These are phyloP conservation scores for Tuber umbilicatum DNA, from an alignment of 495 filamentous ascomycete genomes.

Conservation along the genomic window DNA sequence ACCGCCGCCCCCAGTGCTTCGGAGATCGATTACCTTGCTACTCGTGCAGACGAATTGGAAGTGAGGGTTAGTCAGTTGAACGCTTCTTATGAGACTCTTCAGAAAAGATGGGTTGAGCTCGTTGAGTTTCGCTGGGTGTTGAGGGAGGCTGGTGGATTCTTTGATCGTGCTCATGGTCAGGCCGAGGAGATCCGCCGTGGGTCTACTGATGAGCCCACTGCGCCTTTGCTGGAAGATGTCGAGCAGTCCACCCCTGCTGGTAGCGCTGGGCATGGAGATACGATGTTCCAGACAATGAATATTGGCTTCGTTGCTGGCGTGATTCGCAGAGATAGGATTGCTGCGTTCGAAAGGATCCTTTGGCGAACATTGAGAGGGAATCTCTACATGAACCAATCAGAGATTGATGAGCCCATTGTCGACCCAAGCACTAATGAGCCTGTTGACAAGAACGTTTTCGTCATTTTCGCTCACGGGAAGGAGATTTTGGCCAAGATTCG, in stretches of 20 bases:
- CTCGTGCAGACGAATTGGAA: constrained; percentile 85
- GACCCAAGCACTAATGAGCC: constrained; percentile 87
- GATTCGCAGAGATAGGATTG: constrained; percentile 85
- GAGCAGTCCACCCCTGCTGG: constrained; percentile 36
- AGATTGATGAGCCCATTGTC: constrained; percentile 90
- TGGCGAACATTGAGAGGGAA: constrained; percentile 97
- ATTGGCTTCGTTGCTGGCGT: constrained; percentile 99
- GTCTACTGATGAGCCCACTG: constrained; percentile 69
- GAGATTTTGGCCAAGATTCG: constrained; percentile 97
- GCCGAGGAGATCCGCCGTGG: constrained; percentile 93
- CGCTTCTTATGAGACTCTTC: constrained; percentile 95
- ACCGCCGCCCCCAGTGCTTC: constrained; percentile 78
- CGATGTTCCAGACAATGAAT: constrained; percentile 64
- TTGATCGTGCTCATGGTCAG: constrained; percentile 89
- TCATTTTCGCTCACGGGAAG: constrained; percentile 98
- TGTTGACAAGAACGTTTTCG: constrained; percentile 94
- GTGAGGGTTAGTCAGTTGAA: constrained; percentile 84
- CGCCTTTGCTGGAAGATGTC: constrained; percentile 41
- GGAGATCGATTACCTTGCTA: constrained; percentile 91
- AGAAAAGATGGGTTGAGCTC: constrained; percentile 92
- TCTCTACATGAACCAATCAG: constrained; percentile 99
- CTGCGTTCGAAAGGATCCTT: constrained; percentile 90
- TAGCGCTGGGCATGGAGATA: constrained; percentile 28
- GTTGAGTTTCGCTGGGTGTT: constrained; percentile 98
- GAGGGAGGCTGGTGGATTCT: constrained; percentile 90